These are phyloP conservation scores for Colletotrichum sp. DNA, from an alignment of 2,329 filamentous ascomycete species.

Conservation along the genomic window DNA sequence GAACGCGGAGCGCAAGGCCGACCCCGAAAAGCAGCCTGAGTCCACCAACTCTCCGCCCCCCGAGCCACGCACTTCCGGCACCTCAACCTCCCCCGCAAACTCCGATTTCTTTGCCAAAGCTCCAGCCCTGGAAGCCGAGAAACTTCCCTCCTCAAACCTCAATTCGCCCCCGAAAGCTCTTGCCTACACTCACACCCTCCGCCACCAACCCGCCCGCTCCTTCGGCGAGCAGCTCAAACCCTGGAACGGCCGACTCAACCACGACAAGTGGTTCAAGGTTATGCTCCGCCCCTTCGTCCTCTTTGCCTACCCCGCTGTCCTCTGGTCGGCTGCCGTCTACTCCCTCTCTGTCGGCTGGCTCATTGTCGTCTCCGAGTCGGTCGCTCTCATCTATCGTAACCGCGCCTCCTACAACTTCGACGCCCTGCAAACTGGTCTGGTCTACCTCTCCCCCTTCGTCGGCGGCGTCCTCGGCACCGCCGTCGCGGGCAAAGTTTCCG, in stretches of 20 bases:
- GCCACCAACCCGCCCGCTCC: conserved; percentile 69
- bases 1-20: neutral
- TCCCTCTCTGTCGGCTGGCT: conserved; percentile 91
- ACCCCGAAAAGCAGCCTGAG: neutral
- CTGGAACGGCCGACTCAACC: conserved; percentile 78
- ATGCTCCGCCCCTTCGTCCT: conserved; percentile 83
- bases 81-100: conserved; percentile 22
- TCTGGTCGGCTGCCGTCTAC: conserved; percentile 89
- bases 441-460: conserved; percentile 90
- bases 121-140: conserved; percentile 47
- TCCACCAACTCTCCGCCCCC: neutral
- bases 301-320: conserved; percentile 84
- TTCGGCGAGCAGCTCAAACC: conserved; percentile 77
- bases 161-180: conserved; percentile 31
- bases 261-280: conserved; percentile 81
- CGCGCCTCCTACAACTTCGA: conserved; percentile 78
- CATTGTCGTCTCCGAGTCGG: conserved; percentile 89
- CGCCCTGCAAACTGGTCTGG: conserved; percentile 79
- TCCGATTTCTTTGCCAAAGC: conserved; percentile 29
- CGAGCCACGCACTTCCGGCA: neutral
- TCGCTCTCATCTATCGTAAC: conserved; percentile 79
- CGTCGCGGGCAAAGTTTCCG: conserved; percentile 86
- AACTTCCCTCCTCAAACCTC: conserved; percentile 35
- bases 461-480: conserved; percentile 90
- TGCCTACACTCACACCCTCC: conserved; percentile 74